Evolutionary conservation across 2,329 filamentous ascomycete genomes (phyloP), one percentile per base, ranked within the genome.

Genomic region (Aspergillus neotritici): DNA sequence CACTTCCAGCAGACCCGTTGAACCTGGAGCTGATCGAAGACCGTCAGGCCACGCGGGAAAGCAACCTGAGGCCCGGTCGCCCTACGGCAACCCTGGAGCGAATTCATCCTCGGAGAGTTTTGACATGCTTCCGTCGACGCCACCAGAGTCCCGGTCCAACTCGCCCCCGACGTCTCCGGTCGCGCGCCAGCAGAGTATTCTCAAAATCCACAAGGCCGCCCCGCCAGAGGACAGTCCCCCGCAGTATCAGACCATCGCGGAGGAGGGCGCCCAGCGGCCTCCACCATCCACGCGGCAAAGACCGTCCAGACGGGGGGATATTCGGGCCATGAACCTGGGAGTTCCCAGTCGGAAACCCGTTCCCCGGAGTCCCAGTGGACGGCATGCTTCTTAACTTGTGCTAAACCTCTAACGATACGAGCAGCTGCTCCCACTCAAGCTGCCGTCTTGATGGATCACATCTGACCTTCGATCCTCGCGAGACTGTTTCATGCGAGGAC

Each of bases 281-380:
- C 41, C 45, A 8, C 48, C 41, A 33, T 43, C 44, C 17, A 42
- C 47, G 14, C 44, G 52, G n/a, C 55, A 48, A 30, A 49, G 46
- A 16, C 54, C 55, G 29, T 54, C 61, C 10, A 51, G 51, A 12
- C n/a, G n/a, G n/a, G 51, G 49, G 35, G 54, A 52, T 32, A 40
- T 51, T 16, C 61, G 61, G 10, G 53, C 55, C 5, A 61, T 64
- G 48, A 67, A 65, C 37, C 53, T 67, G 12, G 65, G 64, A 32
- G 62, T 68, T 11, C 65, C 65, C 5, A 62, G 46, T 36, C 54
- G 65, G 37, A 67, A 67, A 44, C 65, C 65, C 12, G 64, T 68
- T 8, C 65, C 64, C 11, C 49, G 57, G n/a, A 61, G 49, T 35
- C 44, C 55, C 37, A 54, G 41, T 38, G 50, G 45, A 31, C 37